Evolutionary conservation across 148 eudicot species (phyloP), one percentile per base, ranked within the genome.

Genomic region (Fagopyrum esculentum): DNA sequence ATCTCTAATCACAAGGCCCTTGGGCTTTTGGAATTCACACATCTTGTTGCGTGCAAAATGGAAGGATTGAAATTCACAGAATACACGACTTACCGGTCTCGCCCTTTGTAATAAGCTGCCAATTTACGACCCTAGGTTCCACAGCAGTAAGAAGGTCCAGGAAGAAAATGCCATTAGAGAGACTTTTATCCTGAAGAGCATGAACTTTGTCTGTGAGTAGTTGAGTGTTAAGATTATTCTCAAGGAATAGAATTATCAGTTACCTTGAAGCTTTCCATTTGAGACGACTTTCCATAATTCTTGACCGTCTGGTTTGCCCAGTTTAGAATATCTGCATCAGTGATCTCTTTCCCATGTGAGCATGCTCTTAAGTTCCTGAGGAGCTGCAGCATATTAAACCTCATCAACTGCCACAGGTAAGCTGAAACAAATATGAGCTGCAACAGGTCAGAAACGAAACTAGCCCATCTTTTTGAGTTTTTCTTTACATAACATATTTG

Each of bases 351-450:
- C 69, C 97, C 98, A 75, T 87, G 93, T 47, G 92, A 83, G 78
- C 75, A 87, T 4, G 91, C 86, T 83, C 91, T 91, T 81, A 93
- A 80, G 81, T 93, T 91, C 82, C 79, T 88, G 78, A 93, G 85
- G 6, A 93, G 86, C 87, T 88, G 89, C 75, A 93, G 91, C 97
- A 93, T 89, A n/a, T 79, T 75, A 83, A 91, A 93, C 82, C 97
- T 88, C 98, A 93, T 93, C 82, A 93, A 79, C 80, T 93, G 97
- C 98, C 98, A 91, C 22, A 93, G 84, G 73, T 91, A 91, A 68
- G 98, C 98, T 93, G 94, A 73, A 47, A 77, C 63, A 43, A 6
- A 73, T 75, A 75, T 22, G 74, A 75, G 48, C 35, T 35, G 40
- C 40, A 35, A 35, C 40, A 70, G 47, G 55, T 44, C 56, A 77